Percentiles rank a stretch among this genome's conserved stretches.
These are phyloP conservation scores for Pseudozyma sp. DNA, from an alignment of 1,284 basidiomycete genomes.

Conservation along the genomic window DNA sequence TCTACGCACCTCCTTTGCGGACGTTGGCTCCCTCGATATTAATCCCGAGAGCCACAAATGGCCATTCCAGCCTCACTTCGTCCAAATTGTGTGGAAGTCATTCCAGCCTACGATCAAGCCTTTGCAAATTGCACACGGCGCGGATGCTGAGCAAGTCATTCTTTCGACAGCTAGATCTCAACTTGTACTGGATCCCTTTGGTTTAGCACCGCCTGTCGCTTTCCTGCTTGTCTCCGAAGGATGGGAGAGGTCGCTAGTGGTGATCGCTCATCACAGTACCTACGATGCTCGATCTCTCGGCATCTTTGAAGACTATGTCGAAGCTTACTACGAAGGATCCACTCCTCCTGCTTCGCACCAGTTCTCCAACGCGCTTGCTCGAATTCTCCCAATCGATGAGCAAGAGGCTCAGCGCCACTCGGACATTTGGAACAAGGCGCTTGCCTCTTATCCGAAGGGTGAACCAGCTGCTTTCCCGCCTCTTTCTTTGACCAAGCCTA, in stretches of 20 bases:
- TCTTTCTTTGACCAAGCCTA: slow-evolving; percentile 12
- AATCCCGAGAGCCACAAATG: slow-evolving; percentile 6
- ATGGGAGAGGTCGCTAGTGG: slow-evolving; percentile 19
- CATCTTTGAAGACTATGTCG: slow-evolving; percentile 49
- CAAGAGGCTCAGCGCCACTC: slow-evolving; percentile 23
- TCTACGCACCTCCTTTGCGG: slow-evolving; percentile 61
- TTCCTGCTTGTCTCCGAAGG: slow-evolving; percentile 40
- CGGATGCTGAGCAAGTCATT: slow-evolving; percentile 19
- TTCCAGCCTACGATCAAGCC: slow-evolving; percentile 12
- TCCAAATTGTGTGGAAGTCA: slow-evolving; percentile 46
- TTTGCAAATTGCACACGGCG: slow-evolving; percentile 9
- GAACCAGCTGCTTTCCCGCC: slow-evolving; percentile 39
- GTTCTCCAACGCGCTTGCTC: slow-evolving; percentile 46
- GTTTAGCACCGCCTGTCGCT: slow-evolving; percentile 26
- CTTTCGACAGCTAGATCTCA: slow-evolving; percentile 7
- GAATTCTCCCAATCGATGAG: slow-evolving; percentile 47
- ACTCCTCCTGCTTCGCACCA: slow-evolving; percentile 24
- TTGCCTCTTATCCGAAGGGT: slow-evolving; percentile 37
- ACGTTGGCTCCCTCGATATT: slow-evolving; percentile 31
- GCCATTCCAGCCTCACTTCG: slow-evolving; percentile 46
- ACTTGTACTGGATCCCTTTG: slow-evolving; percentile 30
- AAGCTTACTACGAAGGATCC: slow-evolving; percentile 25
- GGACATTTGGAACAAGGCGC: slow-evolving; percentile 32
- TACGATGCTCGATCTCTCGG: slow-evolving; percentile 61
- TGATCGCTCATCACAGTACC: slow-evolving; percentile 58